Conservation (phyloP, 306 rosid species). For the Begonia masoniana region DNA sequence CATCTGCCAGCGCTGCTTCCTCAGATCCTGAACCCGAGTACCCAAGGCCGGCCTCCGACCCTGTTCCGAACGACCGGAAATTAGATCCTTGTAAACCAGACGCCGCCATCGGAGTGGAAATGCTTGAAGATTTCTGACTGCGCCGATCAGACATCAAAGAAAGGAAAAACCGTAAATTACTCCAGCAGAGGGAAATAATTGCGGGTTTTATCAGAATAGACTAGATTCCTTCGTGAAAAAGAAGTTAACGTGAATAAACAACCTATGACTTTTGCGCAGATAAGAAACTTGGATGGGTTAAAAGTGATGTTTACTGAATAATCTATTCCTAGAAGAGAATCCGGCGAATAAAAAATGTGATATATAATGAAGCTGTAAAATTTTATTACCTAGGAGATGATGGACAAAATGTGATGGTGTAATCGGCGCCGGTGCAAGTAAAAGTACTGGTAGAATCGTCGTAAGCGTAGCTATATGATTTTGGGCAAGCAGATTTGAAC, state of each 20-base stretch:
- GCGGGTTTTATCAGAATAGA: no score
- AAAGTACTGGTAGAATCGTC: conserved; percentile 50
- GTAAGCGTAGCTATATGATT: conserved; percentile 49
- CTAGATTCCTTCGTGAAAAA: no score
- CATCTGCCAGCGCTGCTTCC: conserved; percentile 38
- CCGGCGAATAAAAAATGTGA: no score
- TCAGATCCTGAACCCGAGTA: conserved; percentile 17
- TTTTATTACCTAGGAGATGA: conserved; percentile 40
- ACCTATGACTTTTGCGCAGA: no score
- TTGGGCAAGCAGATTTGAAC: conserved; percentile 50
- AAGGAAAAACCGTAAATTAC: neutral
- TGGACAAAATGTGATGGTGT: conserved; percentile 51
- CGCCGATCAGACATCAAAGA: conserved; percentile 1
- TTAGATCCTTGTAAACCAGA: conserved; percentile 13
- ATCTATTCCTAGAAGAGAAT: no score
- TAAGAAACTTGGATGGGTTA: no score
- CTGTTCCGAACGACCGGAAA: conserved; percentile 9
- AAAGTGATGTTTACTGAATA: no score
- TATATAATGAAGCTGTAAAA: no score
- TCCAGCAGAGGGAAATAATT: neutral
- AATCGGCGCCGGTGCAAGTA: conserved; percentile 47
- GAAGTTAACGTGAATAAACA: no score
- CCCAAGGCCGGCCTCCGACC: conserved; percentile 13
- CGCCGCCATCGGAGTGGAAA: conserved; percentile 24
- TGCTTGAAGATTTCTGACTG: conserved; percentile 41